Evolutionary conservation across 2,329 filamentous ascomycete species (phyloP).

Genomic region (Talaromyces verruculosus): DNA sequence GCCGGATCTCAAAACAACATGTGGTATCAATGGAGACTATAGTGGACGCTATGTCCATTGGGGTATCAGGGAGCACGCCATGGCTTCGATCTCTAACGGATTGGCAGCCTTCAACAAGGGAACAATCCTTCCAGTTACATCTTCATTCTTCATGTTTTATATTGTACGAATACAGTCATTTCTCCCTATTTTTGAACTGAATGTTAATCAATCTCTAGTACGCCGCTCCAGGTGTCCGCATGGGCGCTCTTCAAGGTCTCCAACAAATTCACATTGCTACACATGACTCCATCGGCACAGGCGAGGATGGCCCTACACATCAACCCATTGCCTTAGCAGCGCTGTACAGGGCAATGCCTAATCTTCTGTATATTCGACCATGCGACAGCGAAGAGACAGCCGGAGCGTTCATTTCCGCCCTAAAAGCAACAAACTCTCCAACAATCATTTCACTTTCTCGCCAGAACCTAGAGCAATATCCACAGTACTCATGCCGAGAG

Average conservation of each 20-base stretch:
- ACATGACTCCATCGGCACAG: constrained; percentile 61
- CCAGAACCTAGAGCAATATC: constrained; percentile 43
- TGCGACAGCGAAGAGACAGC: constrained; percentile 58
- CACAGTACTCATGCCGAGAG: constrained; percentile 36
- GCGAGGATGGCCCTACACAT: constrained; percentile 63
- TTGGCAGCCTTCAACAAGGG: constrained; percentile 58
- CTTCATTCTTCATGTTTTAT: constrained; percentile 65
- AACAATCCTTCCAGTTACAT: constrained; percentile 59
- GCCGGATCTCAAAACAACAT: constrained; percentile 32
- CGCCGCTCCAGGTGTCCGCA: constrained; percentile 59
- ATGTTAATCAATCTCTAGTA: constrained; percentile 34
- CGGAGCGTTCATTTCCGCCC: constrained; percentile 46
- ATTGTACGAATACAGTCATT: neutral
- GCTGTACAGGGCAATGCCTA: constrained; percentile 64
- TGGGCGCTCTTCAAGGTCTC: constrained; percentile 59
- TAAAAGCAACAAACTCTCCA: constrained; percentile 41
- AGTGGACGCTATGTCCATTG: constrained; percentile 55
- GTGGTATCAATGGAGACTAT: constrained; percentile 57
- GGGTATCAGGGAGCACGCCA: constrained; percentile 62
- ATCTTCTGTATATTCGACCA: constrained; percentile 61
- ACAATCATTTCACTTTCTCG: constrained; percentile 49
- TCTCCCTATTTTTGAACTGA: too few species aligned
- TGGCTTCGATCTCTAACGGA: constrained; percentile 78
- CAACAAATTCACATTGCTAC: constrained; percentile 62
- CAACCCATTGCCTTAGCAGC: constrained; percentile 60